Percentiles rank a stretch among this genome's conserved stretches.
Evolutionary conservation across 257 asterid species (phyloP).

Genomic region (Solanum appendiculatum): DNA sequence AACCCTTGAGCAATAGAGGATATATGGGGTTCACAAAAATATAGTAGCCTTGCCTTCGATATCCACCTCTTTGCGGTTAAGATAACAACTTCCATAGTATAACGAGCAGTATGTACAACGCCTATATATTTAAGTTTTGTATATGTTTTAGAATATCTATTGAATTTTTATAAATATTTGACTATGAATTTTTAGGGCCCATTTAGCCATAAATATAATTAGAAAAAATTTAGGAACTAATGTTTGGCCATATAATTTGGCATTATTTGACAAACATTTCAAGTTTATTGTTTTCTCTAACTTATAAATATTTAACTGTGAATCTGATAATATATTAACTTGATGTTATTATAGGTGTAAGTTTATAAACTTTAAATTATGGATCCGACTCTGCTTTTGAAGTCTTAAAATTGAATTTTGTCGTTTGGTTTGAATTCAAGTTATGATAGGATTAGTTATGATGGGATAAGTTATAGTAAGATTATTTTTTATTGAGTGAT

Average conservation of each 20-base stretch:
- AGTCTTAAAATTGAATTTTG: not conserved
- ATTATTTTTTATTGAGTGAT: no score
- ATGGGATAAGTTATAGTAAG: no score
- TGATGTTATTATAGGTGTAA: not conserved
- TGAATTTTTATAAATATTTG: not conserved
- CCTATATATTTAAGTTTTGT: not conserved
- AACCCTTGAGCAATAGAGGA: not conserved
- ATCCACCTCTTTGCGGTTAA: not conserved
- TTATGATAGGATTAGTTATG: no score
- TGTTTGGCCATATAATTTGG: no score
- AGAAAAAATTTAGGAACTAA: no score
- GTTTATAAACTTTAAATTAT: not conserved
- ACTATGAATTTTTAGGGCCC: no score
- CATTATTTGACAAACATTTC: no score
- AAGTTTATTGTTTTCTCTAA: no score
- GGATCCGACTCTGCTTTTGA: not conserved
- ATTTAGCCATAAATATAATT: no score
- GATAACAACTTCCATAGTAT: not conserved
- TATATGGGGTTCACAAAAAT: not conserved
- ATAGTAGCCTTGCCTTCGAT: not conserved
- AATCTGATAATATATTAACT: not conserved
- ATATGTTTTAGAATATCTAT: not conserved
- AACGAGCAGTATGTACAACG: no score
- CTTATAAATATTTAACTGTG: not conserved
- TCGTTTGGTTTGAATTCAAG: no score